Conservation (phyloP, 306 rosid genomes). For the Bauhinia variegata region DNA sequence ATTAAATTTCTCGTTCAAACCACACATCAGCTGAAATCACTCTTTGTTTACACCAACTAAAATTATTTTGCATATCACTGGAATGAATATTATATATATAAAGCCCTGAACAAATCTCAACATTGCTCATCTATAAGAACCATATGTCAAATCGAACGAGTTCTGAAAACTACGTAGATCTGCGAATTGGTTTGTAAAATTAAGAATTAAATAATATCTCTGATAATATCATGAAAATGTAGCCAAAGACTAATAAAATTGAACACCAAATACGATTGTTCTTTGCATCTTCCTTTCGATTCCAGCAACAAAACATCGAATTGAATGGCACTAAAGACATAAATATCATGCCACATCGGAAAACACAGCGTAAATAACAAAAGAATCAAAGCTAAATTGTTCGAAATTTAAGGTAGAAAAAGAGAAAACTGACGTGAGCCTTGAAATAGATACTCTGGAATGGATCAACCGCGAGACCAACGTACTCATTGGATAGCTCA, state of each 20-base stretch:
- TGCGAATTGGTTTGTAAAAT: background rate
- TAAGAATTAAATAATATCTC: no score
- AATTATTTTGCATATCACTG: background rate
- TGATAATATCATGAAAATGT: background rate
- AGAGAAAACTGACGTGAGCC: conserved; percentile 47
- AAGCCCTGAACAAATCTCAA: no score
- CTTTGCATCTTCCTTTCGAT: background rate
- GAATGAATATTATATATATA: background rate
- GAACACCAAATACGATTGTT: background rate
- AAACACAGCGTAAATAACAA: background rate
- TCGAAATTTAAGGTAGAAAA: background rate
- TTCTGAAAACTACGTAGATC: background rate
- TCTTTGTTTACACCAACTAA: background rate
- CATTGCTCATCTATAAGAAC: no score
- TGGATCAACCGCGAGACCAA: conserved; percentile 69
- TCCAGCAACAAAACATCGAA: conserved; percentile 9
- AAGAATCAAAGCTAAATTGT: background rate
- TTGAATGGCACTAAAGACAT: background rate
- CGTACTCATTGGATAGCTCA: conserved; percentile 58
- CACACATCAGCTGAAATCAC: background rate
- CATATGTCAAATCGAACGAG: background rate
- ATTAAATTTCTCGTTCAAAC: no score
- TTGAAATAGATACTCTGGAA: conserved; percentile 56
- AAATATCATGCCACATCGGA: background rate
- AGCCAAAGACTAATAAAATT: background rate